Conservation (phyloP, 1,284 basidiomycete species). For the Tremellales sp. region DNA sequence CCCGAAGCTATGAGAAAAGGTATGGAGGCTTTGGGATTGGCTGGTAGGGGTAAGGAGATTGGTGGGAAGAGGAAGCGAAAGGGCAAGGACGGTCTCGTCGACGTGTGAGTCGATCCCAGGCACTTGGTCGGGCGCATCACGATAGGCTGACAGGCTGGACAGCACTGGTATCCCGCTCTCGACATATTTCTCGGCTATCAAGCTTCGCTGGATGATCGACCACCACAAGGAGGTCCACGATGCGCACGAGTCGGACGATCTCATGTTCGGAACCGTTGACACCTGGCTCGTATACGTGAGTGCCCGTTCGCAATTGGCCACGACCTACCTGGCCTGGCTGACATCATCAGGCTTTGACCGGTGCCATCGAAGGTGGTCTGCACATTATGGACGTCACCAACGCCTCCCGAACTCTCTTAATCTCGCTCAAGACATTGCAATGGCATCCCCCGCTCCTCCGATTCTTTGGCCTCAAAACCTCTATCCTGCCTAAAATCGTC, state of each 20-base stretch:
- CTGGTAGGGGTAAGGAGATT: constrained; percentile 21
- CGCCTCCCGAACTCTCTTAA: constrained; percentile 89
- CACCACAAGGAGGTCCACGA: constrained; percentile 72
- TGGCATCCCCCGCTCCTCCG: constrained; percentile 81
- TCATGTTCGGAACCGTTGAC: constrained; percentile 92
- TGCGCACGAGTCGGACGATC: constrained; percentile 76
- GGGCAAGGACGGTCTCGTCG: constrained; percentile 61
- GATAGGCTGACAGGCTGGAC: not conserved
- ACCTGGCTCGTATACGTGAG: constrained; percentile 90
- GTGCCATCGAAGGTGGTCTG: constrained; percentile 62
- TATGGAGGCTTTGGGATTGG: constrained; percentile 27
- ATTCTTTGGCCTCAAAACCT: constrained; percentile 78
- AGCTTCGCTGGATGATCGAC: constrained; percentile 94
- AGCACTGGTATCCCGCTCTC: constrained; percentile 90
- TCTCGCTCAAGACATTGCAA: constrained; percentile 73
- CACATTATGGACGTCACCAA: constrained; percentile 96
- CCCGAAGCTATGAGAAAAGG: constrained; percentile 17
- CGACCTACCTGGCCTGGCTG: constrained; percentile 11
- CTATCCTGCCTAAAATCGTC: constrained; percentile 80
- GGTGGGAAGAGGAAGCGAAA: constrained; percentile 50
- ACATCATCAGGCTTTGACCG: constrained; percentile 72
- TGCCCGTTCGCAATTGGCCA: constrained; percentile 16
- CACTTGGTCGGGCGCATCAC: not conserved
- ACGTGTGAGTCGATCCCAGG: constrained; percentile 56
- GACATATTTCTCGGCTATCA: constrained; percentile 95